phyloP scores from a whole-genome alignment of 345 rosid species.

The Syzygium grande region DNA sequence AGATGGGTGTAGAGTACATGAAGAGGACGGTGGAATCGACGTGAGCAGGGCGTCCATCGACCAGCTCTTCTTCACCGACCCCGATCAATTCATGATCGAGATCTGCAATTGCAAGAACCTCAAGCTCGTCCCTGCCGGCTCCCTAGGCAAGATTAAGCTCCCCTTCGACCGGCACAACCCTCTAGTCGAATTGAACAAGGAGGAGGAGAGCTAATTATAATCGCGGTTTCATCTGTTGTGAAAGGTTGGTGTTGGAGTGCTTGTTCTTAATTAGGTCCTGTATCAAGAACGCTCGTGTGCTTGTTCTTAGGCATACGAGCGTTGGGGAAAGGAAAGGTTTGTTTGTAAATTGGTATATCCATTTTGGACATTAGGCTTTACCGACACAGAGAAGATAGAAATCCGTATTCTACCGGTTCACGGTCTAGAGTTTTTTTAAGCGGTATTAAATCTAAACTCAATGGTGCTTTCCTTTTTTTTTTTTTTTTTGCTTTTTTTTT shows the following conservation, averaged over 20 bases:
- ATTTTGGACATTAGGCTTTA: neutral
- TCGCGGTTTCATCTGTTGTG: neutral
- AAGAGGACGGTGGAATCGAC: constrained; percentile 43
- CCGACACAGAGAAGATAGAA: neutral
- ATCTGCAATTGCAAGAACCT: constrained; percentile 81
- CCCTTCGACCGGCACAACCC: constrained; percentile 22
- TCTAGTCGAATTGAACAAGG: constrained; percentile 8
- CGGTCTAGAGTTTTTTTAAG: too few species aligned
- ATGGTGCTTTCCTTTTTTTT: neutral
- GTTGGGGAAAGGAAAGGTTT: neutral
- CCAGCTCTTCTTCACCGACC: constrained; percentile 60
- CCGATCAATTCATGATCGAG: constrained; percentile 77
- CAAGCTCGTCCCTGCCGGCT: constrained; percentile 42
- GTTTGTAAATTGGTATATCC: neutral
- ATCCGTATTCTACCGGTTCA: too few species aligned
- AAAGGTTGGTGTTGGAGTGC: neutral
- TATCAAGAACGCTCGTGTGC: neutral
- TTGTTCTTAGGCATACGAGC: neutral
- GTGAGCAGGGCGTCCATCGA: constrained; percentile 28
- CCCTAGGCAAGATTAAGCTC: constrained; percentile 16
- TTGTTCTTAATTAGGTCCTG: neutral
- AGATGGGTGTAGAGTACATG: constrained; percentile 29
- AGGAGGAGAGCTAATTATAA: neutral
- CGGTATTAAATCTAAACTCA: neutral
- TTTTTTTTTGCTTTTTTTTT: neutral